A percentile compares a stretch with the other conserved stretches of the same genome.
Conservation (phyloP, 345 rosid species). For the Eucalyptus caleyi region DNA sequence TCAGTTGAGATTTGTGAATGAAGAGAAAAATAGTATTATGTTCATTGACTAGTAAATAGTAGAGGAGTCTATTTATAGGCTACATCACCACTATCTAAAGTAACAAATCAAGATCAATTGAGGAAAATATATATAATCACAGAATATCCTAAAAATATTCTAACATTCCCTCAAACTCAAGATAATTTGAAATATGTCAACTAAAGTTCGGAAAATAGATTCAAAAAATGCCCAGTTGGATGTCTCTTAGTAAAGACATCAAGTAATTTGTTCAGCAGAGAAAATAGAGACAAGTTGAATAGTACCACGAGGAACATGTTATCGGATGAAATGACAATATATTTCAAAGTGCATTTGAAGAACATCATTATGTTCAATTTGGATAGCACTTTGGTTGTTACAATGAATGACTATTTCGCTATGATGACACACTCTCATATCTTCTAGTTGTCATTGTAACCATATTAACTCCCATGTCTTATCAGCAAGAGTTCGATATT, state of each 20-base stretch:
- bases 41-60: neutral
- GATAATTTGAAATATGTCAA: neutral
- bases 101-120: neutral
- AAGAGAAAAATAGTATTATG: neutral
- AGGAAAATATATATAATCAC: neutral
- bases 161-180: neutral
- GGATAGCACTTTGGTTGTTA: neutral
- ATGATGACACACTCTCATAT: neutral
- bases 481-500: neutral
- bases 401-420: neutral
- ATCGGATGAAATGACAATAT: neutral
- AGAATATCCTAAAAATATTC: neutral
- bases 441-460: neutral
- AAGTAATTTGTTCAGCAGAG: rapidly evolving
- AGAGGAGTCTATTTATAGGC: neutral
- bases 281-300: neutral
- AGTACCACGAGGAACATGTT: too few species aligned
- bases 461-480: neutral
- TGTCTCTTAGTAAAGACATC: neutral
- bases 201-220: neutral
- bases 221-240: neutral
- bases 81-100: neutral
- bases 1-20: neutral
- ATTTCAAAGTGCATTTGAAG: neutral
- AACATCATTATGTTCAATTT: neutral